Evolutionary conservation across 148 eudicot species (phyloP), one percentile per base, ranked within the genome.

Genomic region (Vaccinium vitisidaea): DNA sequence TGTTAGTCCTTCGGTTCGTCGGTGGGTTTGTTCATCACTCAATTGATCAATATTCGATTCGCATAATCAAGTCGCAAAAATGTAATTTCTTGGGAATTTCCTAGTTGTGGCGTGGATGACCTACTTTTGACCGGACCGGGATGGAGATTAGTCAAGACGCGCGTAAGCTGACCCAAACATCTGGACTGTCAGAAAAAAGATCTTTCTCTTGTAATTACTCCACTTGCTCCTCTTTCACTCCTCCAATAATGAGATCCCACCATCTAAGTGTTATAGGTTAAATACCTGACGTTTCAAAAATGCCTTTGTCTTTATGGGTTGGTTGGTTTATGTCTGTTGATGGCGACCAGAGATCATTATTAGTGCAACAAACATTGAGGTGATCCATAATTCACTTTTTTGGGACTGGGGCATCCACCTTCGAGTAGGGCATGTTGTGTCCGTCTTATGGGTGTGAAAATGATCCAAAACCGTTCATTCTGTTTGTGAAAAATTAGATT

Each of bases 271-370:
- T 32, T 21, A n/a, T 14, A 9, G 79, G 18, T 75, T 75, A 43
- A 43, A 5, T 43, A 43, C 46, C 6, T 43, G 56, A 21, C 13
- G 32, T 49, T 30, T 11, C n/a, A 49, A 48, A 76, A 49, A n/a
- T 76, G 80, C 80, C 55, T 50, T 77, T 21, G 2, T 49, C 80
- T 59, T 36, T 43, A 43, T 61, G 53, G 83, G 53, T 56, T 80
- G 12, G 71, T 80, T 80, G 83, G 71, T 50, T 25, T 69, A 27
- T 27, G 80, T 43, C 48, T 32, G 32, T 53, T 78, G 61, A 49
- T 75, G 49, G 14, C 7, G 67, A 67, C 32, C 71, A 23, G 30
- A n/a, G 71, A n/a, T 65, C 9, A 65, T 65, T 23, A 65, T 25
- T 23, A 27, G 73, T 25, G 32, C 73, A 65, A 65, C 16, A 67